Evolutionary conservation across 208 protist genomes (phyloP).

Genomic region (Wallacemonas rigidus): DNA sequence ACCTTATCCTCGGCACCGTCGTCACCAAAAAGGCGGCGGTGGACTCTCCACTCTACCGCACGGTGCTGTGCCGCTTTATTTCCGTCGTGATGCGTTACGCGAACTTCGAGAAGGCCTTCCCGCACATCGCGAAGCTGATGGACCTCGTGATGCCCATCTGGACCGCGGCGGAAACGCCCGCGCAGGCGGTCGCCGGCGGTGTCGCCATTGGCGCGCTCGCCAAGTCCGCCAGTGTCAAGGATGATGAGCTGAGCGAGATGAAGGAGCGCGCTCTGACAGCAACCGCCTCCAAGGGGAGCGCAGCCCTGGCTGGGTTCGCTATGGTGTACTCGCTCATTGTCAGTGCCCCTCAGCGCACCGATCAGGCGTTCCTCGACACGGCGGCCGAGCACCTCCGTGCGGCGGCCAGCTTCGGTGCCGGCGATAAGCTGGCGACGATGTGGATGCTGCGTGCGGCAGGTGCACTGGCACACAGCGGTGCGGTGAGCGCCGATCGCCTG

Average conservation of each 20-base stretch:
- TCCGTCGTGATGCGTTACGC: constrained; percentile 86
- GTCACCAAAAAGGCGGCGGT: constrained; percentile 80
- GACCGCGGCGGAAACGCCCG: constrained; percentile 71
- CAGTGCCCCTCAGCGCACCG: constrained; percentile 52
- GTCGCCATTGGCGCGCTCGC: constrained; percentile 83
- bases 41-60: constrained; percentile 75
- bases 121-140: constrained; percentile 78
- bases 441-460: constrained; percentile 85
- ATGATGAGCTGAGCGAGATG: constrained; percentile 62
- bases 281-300: constrained; percentile 54
- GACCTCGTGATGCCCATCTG: constrained; percentile 64
- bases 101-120: constrained; percentile 71
- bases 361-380: constrained; percentile 63
- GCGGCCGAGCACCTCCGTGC: constrained; percentile 55
- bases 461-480: constrained; percentile 63
- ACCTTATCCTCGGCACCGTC: constrained; percentile 87
- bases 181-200: constrained; percentile 60
- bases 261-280: constrained; percentile 69
- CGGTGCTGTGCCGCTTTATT: constrained; percentile 91
- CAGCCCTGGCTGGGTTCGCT: constrained; percentile 76
- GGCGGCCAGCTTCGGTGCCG: constrained; percentile 55
- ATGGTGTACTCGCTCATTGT: constrained; percentile 74
- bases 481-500: constrained; percentile 41
- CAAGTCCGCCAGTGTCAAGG: constrained; percentile 77
- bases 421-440: constrained; percentile 75